Conservation (phyloP, 2,329 filamentous ascomycete species). For the Fusarium piperis region DNA sequence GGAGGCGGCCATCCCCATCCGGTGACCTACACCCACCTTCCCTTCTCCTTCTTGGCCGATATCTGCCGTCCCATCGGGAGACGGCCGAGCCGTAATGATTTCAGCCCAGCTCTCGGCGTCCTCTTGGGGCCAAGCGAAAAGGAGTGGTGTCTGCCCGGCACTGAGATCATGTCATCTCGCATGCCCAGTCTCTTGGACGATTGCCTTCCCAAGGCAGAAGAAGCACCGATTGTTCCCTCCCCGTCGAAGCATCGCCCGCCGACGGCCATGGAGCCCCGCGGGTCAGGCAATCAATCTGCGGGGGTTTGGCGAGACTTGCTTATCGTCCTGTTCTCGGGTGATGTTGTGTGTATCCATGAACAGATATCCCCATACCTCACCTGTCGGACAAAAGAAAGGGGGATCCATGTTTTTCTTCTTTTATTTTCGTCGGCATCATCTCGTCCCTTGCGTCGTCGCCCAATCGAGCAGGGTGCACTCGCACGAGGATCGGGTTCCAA, state of each 20-base stretch:
- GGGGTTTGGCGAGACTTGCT: constrained; percentile 6
- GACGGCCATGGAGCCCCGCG: constrained; percentile 1
- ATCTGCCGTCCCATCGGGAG: background rate
- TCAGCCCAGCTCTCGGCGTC: constrained; percentile 1
- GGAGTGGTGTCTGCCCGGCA: background rate
- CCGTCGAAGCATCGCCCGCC: background rate
- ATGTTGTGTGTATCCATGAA: constrained; percentile 7
- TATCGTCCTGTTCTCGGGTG: background rate
- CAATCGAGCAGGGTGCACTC: background rate
- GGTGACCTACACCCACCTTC: constrained; percentile 8
- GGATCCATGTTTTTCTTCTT: background rate
- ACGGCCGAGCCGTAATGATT: background rate
- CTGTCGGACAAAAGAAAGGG: background rate
- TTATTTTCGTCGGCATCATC: background rate
- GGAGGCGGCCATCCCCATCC: background rate
- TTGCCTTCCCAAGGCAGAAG: background rate
- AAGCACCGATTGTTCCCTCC: background rate
- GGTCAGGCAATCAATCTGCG: constrained; percentile 10
- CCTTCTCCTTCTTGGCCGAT: background rate
- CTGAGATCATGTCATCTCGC: constrained; percentile 7
- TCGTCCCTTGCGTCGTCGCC: background rate
- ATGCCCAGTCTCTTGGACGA: background rate
- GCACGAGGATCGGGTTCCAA: background rate
- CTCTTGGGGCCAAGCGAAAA: background rate
- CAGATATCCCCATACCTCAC: background rate